These are phyloP conservation scores for Myriosclerotinia curreyana DNA, from an alignment of 2,329 filamentous ascomycete genomes.

Conservation along the genomic window DNA sequence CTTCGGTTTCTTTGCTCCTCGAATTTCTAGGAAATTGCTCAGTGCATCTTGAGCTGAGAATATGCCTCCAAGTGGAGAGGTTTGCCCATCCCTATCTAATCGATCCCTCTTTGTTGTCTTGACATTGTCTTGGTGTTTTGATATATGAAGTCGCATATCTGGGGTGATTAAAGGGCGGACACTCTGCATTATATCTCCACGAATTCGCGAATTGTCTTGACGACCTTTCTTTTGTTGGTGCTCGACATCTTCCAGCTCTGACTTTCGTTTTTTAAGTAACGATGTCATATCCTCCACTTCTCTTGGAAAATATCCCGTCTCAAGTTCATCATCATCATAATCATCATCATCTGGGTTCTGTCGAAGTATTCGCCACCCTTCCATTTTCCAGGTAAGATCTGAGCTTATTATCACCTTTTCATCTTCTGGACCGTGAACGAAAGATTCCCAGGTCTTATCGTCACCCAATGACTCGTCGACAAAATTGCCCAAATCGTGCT, in stretches of 20 bases:
- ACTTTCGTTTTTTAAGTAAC: conserved; percentile 44
- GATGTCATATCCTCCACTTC: conserved; percentile 39
- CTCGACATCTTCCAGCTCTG: conserved; percentile 27
- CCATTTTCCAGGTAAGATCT: conserved; percentile 47
- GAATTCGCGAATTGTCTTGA: background rate
- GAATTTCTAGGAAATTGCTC: conserved; percentile 50
- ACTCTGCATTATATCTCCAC: background rate
- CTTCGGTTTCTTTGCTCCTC: conserved; percentile 41
- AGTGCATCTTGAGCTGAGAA: conserved; percentile 46
- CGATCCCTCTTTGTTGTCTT: conserved; percentile 27
- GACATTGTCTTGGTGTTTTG: conserved; percentile 10
- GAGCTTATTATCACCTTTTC: conserved; percentile 42
- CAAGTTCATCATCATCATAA: conserved; percentile 42
- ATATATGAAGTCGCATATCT: background rate
- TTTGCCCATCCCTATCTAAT: conserved; percentile 23
- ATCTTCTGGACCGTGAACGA: conserved; percentile 37
- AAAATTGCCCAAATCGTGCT: conserved; percentile 37
- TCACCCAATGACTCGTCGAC: conserved; percentile 43
- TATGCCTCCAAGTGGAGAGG: conserved; percentile 24
- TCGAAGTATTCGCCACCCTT: conserved; percentile 47
- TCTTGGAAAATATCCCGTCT: conserved; percentile 30
- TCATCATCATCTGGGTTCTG: conserved; percentile 34
- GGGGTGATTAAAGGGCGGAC: background rate
- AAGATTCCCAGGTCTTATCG: conserved; percentile 40
- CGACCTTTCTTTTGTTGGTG: background rate